Percentiles rank a stretch among this genome's conserved stretches.
These are phyloP conservation scores for Collybiopsis confluens DNA, from an alignment of 768 basidiomycete species.

Conservation along the genomic window DNA sequence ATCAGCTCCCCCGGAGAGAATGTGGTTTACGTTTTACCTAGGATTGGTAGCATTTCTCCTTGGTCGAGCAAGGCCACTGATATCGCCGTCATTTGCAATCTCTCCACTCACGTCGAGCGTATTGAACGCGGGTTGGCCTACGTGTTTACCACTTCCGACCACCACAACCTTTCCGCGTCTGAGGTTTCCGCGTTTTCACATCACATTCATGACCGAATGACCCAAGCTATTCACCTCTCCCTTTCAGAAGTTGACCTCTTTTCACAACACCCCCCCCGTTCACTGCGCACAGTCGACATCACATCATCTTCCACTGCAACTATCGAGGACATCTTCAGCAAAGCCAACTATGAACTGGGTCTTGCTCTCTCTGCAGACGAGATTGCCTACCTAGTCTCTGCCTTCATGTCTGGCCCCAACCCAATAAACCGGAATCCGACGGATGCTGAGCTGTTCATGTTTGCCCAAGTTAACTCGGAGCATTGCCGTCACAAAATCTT, in stretches of 20 bases:
- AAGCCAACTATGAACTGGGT: constrained; percentile 81
- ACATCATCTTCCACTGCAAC: constrained; percentile 19
- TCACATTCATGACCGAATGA: constrained; percentile 95
- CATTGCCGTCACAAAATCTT: constrained; percentile 99
- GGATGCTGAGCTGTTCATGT: constrained; percentile 99
- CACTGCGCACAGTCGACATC: constrained; percentile 72
- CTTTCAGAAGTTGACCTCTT: constrained; percentile 64
- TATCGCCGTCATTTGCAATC: constrained; percentile 83
- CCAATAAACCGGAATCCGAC: constrained; percentile 83
- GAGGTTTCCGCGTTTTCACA: constrained; percentile 56
- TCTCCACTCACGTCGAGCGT: constrained; percentile 66
- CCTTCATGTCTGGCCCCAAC: constrained; percentile 68
- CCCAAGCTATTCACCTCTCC: constrained; percentile 64
- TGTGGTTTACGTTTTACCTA: constrained; percentile 71
- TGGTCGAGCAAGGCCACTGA: constrained; percentile 99
- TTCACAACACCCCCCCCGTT: constrained; percentile 54
- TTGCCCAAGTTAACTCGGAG: constrained; percentile 99
- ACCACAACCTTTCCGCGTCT: constrained; percentile 34
- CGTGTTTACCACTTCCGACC: constrained; percentile 47
- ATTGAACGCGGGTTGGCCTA: constrained; percentile 83
- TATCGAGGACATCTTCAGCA: constrained; percentile 60
- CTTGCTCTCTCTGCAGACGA: constrained; percentile 89
- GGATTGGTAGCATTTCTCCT: constrained; percentile 90
- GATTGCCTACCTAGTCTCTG: constrained; percentile 87
- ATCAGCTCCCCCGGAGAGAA: constrained; percentile 32